phyloP scores from a whole-genome alignment of 495 filamentous ascomycete species.

The Chaetomium cochliodes region DNA sequence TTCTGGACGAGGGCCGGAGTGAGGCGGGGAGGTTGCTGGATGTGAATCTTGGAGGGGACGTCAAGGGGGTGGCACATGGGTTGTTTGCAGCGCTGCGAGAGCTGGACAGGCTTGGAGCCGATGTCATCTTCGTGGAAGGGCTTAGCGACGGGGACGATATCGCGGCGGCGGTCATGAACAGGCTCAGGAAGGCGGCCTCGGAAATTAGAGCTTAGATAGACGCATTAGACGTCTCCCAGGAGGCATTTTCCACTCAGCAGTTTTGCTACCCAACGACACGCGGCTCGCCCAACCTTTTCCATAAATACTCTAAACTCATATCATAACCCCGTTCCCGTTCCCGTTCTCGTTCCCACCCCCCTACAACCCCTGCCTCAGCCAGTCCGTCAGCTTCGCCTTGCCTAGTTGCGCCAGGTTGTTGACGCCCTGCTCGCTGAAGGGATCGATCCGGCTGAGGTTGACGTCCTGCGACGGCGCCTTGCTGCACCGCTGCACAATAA shows the following conservation, averaged over 20 bases:
- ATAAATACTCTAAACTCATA: slow-evolving; percentile 3
- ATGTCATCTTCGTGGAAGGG: slow-evolving; percentile 90
- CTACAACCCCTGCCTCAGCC: slow-evolving; percentile 75
- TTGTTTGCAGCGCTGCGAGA: slow-evolving; percentile 85
- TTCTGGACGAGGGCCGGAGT: slow-evolving; percentile 29
- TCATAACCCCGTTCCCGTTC: slow-evolving; percentile 6
- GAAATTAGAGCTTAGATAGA: slow-evolving; percentile 48
- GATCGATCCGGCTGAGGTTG: slow-evolving; percentile 85
- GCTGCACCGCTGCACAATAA: slow-evolving; percentile 87
- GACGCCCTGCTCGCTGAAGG: slow-evolving; percentile 87
- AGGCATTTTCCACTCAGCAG: slow-evolving; percentile 8
- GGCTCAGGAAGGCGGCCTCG: slow-evolving; percentile 81
- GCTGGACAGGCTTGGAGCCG: slow-evolving; percentile 73
- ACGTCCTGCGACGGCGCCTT: slow-evolving; percentile 89
- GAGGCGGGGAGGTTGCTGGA: slow-evolving; percentile 48
- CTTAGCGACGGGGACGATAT: slow-evolving; percentile 77
- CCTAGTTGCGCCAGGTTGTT: slow-evolving; percentile 95
- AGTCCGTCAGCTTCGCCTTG: slow-evolving; percentile 86
- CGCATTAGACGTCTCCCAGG: slow-evolving; percentile 25
- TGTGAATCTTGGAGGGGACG: slow-evolving; percentile 64
- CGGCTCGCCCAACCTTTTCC: neutral
- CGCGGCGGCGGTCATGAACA: slow-evolving; percentile 95
- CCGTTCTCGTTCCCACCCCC: neutral
- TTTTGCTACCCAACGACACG: slow-evolving; percentile 3
- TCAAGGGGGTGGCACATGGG: slow-evolving; percentile 72